These are phyloP conservation scores for Amanita pseudoporphyria DNA, from an alignment of 768 basidiomycete species.

Conservation along the genomic window DNA sequence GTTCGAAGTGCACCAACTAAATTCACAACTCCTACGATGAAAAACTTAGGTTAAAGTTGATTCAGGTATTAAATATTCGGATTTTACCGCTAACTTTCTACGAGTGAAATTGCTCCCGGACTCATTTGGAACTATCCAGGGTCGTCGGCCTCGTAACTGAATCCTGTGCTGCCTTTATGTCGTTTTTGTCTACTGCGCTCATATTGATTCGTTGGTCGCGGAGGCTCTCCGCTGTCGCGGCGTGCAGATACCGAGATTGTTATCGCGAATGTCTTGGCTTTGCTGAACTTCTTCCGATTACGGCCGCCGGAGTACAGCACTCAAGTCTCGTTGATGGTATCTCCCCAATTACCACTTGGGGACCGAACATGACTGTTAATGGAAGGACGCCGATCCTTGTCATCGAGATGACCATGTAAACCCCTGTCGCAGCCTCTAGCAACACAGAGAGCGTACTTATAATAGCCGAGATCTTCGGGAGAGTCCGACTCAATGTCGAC, in stretches of 20 bases:
- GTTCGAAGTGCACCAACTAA: too few species aligned
- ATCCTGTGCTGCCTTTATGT: slow-evolving; percentile 4
- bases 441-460: background rate
- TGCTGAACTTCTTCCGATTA: background rate
- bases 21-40: too few species aligned
- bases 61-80: background rate
- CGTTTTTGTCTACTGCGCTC: background rate
- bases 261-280: background rate
- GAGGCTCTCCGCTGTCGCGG: background rate
- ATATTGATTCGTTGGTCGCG: background rate
- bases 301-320: background rate
- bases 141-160: background rate
- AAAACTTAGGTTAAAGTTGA: background rate
- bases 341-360: background rate
- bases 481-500: background rate
- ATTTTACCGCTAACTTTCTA: background rate
- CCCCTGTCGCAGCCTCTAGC: background rate
- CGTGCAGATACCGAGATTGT: background rate
- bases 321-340: background rate
- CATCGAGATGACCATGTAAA: background rate
- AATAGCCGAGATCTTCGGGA: background rate
- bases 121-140: background rate
- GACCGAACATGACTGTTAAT: background rate
- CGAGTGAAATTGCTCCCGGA: background rate
- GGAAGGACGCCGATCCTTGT: slow-evolving; percentile 1